Evolutionary conservation across 352 stramenopile species (phyloP).

Genomic region (Pythium dissotocum): DNA sequence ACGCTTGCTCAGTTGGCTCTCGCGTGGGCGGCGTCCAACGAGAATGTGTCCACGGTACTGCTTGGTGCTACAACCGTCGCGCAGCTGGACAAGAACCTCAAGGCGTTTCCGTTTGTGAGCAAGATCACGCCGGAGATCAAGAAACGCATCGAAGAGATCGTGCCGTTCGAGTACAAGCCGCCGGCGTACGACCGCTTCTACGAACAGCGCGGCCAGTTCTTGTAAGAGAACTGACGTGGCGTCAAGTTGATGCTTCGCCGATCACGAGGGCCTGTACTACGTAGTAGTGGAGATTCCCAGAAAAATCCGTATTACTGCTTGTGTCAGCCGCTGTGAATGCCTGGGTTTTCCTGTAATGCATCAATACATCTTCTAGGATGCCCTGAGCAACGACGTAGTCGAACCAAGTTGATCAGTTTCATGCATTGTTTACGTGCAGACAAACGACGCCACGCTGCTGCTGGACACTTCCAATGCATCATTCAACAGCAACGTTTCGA

Average conservation of each 20-base stretch:
- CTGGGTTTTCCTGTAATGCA: no score
- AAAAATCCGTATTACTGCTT: no score
- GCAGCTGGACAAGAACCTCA: conserved; percentile 61
- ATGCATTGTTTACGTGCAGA: no score
- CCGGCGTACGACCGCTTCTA: conserved; percentile 2
- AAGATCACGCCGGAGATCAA: conserved; percentile 55
- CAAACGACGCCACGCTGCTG: no score
- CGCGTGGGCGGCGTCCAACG: conserved; percentile 55
- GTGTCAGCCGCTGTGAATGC: no score
- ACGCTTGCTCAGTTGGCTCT: conserved; percentile 44
- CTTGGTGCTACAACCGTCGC: conserved; percentile 41
- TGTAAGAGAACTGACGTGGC: conserved; percentile 11
- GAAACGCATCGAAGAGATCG: conserved; percentile 44
- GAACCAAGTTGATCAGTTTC: no score
- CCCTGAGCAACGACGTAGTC: no score
- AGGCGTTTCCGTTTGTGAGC: conserved; percentile 36
- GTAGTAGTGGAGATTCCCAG: no score
- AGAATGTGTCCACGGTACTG: conserved; percentile 55
- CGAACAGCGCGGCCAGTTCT: background rate
- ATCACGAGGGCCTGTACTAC: no score
- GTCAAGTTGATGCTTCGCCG: no score
- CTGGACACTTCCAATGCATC: background rate
- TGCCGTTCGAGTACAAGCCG: conserved; percentile 17
- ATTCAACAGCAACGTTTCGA: conserved; percentile 16
- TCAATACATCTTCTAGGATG: no score